These are phyloP conservation scores for Leucosporidium yakuticum DNA, from an alignment of 768 basidiomycete species.

Conservation along the genomic window DNA sequence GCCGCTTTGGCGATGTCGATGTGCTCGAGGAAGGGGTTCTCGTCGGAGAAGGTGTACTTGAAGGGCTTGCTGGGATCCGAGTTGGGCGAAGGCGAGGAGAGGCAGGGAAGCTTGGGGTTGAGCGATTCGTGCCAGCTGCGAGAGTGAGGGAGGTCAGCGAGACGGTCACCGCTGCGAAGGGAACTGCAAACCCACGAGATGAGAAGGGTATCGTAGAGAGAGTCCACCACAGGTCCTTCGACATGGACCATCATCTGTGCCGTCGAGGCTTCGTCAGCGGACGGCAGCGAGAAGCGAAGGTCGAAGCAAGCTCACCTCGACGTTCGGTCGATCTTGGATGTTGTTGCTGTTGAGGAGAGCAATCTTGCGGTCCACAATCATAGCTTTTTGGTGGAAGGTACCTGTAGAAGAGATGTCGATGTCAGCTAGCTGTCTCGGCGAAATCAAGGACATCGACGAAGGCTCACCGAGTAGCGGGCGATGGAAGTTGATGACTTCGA, in stretches of 20 bases:
- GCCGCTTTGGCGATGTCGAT: conserved; percentile 48
- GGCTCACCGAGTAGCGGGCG: conserved; percentile 36
- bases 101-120: conserved; percentile 23
- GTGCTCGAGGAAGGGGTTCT: conserved; percentile 47
- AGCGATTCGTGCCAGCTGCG: conserved; percentile 29
- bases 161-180: neutral
- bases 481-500: conserved; percentile 59
- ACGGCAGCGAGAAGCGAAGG: conserved; percentile 40
- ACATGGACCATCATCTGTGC: conserved; percentile 63
- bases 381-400: conserved; percentile 67
- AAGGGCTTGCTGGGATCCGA: conserved; percentile 13
- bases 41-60: conserved; percentile 49
- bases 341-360: conserved; percentile 64
- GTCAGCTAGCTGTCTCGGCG: neutral
- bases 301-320: conserved; percentile 35
- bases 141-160: neutral
- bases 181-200: conserved; percentile 50
- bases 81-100: conserved; percentile 12
- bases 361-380: conserved; percentile 63
- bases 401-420: conserved; percentile 42
- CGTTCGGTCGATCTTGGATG: conserved; percentile 50
- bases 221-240: conserved; percentile 64
- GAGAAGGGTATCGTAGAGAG: conserved; percentile 64
- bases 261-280: neutral
- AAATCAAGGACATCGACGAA: neutral